A percentile compares a stretch with the other conserved stretches of the same genome.
phyloP scores from a whole-genome alignment of 805 yeast species.

The Lipomyces mesembrius region DNA sequence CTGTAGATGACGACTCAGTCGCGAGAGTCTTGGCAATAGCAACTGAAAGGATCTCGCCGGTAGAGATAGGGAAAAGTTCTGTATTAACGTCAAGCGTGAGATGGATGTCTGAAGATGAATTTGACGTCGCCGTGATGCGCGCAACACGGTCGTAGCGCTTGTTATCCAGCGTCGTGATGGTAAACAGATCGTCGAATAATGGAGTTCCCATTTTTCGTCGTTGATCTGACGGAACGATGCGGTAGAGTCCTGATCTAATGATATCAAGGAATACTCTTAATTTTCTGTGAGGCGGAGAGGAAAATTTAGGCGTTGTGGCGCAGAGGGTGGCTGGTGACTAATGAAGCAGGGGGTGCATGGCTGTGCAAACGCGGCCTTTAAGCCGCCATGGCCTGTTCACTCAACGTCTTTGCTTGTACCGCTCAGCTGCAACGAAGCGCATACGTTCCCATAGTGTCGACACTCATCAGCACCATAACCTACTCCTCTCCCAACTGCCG shows the following conservation, averaged over 20 bases:
- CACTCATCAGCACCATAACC: neutral
- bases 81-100: slow-evolving; percentile 88
- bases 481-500: neutral
- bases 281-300: neutral
- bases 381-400: neutral
- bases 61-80: slow-evolving; percentile 84
- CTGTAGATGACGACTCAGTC: slow-evolving; percentile 52
- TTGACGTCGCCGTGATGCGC: slow-evolving; percentile 85
- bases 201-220: slow-evolving; percentile 59
- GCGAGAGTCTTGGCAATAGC: slow-evolving; percentile 79
- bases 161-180: slow-evolving; percentile 78
- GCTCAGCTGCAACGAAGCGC: neutral
- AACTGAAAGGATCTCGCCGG: slow-evolving; percentile 78
- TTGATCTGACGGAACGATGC: neutral
- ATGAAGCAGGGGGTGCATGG: neutral
- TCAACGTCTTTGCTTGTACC: neutral
- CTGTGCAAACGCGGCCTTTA: neutral
- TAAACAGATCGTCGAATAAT: slow-evolving; percentile 91
- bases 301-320: neutral
- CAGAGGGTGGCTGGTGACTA: neutral
- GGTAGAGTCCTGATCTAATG: neutral
- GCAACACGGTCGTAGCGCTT: slow-evolving; percentile 92
- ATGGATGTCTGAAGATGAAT: slow-evolving; percentile 77
- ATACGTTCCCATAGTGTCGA: neutral
- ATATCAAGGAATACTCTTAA: too few species aligned